Evolutionary conservation across 495 filamentous ascomycete species (phyloP), one percentile per base, ranked within the genome.

Genomic region (Rusavskia elegans): DNA sequence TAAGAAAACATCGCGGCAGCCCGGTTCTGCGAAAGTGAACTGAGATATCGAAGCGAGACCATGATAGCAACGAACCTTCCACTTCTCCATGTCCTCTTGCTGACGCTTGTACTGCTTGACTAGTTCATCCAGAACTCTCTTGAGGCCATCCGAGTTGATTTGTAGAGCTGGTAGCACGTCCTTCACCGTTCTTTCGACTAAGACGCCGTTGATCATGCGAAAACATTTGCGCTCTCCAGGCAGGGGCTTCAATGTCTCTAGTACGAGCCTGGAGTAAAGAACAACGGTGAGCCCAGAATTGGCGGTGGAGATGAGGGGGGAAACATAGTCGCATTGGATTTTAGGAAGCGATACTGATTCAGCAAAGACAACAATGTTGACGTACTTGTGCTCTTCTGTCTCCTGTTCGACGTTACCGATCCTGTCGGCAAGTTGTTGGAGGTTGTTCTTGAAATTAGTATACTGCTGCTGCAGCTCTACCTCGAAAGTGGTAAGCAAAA

Each of bases 361-460:
- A 35, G 8, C 2, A 35, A 35, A 35, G 32, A 35, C n/a, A 14
- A 50, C 50, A 1, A 30, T 4, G 41, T 21, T 44, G 36, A 54
- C 59, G 21, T 67, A 98, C 92, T 92, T 97, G 72, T 98, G 92
- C 65, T 98, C 92, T 66, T 98, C 92, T 25, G 86, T 81, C 61
- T 98, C 92, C 63, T 93, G 86, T 68, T 98, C 92, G 49, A 98
- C 84, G 63, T 96, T 89, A 8, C 92, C 92, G 57, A 97, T 95
- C 70, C 95, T 97, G 61, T 86, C 80, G 16, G 92, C 93, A 56
- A 98, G 75, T 58, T 89, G 82, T 71, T 97, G 90, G 49, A 98
- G 80, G 25, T 78, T 85, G 65, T 89, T 93, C 68, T 98, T 98
- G 79, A 88, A 98, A 68, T 84, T 95, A 45, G 80, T 79, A 68